Evolutionary conservation across 176 grass and related monocot genomes (phyloP).

Genomic region (Juncus inflexus): DNA sequence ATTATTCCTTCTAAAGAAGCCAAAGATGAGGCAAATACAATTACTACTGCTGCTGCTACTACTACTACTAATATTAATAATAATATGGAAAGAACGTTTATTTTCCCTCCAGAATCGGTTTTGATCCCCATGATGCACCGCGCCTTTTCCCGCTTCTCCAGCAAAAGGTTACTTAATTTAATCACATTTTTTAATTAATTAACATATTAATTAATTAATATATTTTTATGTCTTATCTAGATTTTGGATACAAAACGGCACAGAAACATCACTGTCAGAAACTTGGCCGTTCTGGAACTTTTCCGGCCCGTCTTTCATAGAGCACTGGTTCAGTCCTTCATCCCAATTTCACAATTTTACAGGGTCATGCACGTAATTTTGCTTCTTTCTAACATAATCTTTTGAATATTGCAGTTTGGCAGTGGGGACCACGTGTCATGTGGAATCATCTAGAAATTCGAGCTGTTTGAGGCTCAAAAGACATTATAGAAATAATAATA

Average conservation of each 20-base stretch:
- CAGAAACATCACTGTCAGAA: slow-evolving; percentile 59
- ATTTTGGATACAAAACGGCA: slow-evolving; percentile 60
- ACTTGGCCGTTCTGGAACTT: slow-evolving; percentile 97
- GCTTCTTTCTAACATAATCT: slow-evolving; percentile 13
- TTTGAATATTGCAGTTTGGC: slow-evolving; percentile 37
- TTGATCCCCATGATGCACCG: slow-evolving; percentile 88
- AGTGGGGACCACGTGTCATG: slow-evolving; percentile 44
- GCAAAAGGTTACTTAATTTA: slow-evolving; percentile 57
- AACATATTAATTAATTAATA: slow-evolving; percentile 3
- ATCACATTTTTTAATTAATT: neutral
- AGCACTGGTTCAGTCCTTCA: slow-evolving; percentile 58
- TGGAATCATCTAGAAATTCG: slow-evolving; percentile 60
- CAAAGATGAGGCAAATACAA: slow-evolving; percentile 16
- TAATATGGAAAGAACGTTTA: slow-evolving; percentile 86
- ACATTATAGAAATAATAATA: slow-evolving; percentile 46
- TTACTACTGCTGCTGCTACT: slow-evolving; percentile 38
- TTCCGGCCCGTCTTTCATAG: slow-evolving; percentile 63
- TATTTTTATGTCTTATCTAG: slow-evolving; percentile 39
- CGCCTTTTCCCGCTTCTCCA: slow-evolving; percentile 82
- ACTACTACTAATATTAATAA: slow-evolving; percentile 50
- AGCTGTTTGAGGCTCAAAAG: slow-evolving; percentile 67
- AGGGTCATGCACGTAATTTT: neutral
- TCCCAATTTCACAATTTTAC: slow-evolving; percentile 2
- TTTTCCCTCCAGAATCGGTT: slow-evolving; percentile 87
- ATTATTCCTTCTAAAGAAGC: slow-evolving; percentile 24